Conservation (phyloP, 2,329 filamentous ascomycete species). For the Penicillium sp. region DNA sequence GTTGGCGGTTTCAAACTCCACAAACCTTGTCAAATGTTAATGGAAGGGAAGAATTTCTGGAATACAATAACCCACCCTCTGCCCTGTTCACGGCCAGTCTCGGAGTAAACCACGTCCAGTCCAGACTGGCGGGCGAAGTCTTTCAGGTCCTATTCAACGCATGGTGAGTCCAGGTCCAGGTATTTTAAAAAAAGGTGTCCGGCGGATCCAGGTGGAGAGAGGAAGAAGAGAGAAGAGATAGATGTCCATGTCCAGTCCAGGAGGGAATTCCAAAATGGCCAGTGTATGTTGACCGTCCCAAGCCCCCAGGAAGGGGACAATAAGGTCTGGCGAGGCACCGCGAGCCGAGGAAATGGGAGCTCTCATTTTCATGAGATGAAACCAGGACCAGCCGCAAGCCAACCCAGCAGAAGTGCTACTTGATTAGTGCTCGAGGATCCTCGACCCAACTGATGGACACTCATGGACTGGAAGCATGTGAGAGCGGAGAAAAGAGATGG, state of each 20-base stretch:
- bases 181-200: conserved; percentile 25
- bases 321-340: not conserved
- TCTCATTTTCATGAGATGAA: not conserved
- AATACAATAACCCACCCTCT: conserved; percentile 70
- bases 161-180: conserved; percentile 75
- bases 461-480: conserved; percentile 13
- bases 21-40: conserved; percentile 66
- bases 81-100: conserved; percentile 89
- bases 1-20: conserved; percentile 92
- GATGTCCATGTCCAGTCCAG: conserved; percentile 22
- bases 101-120: conserved; percentile 96
- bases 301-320: conserved; percentile 2
- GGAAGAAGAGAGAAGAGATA: not conserved
- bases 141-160: conserved; percentile 93
- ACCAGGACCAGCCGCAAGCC: not conserved
- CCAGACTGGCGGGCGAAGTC: conserved; percentile 97
- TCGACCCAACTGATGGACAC: conserved; percentile 11
- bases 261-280: conserved; percentile 24
- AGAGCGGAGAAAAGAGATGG: conserved; percentile 15
- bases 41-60: conserved; percentile 15
- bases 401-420: not conserved
- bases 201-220: conserved; percentile 13
- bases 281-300: conserved; percentile 5
- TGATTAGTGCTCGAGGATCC: conserved; percentile 8
- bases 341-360: not conserved